A percentile compares a stretch with the other conserved stretches of the same genome.
These are phyloP conservation scores for Onygenales sp. DNA, from an alignment of 2,329 filamentous ascomycete species.

Conservation along the genomic window DNA sequence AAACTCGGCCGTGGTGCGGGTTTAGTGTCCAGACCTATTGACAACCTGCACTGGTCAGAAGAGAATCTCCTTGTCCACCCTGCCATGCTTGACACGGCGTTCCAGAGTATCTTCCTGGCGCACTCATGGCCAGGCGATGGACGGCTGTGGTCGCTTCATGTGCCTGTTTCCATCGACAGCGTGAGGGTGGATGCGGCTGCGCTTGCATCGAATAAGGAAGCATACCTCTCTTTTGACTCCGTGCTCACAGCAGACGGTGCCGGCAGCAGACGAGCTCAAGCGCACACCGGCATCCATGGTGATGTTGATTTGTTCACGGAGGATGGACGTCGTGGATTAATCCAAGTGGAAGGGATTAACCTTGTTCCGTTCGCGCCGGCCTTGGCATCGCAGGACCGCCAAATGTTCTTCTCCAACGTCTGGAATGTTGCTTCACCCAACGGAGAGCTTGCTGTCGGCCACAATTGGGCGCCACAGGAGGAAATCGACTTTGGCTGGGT, in stretches of 20 bases:
- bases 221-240: conserved; percentile 12
- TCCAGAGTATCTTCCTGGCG: conserved; percentile 13
- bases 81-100: conserved; percentile 12
- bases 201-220: neutral
- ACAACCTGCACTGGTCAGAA: neutral
- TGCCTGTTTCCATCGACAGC: conserved; percentile 9
- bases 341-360: conserved; percentile 9
- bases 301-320: conserved; percentile 16
- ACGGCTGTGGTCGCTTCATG: conserved; percentile 10
- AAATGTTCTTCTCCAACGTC: conserved; percentile 2
- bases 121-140: conserved; percentile 12
- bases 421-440: conserved; percentile 3
- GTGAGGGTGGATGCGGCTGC: neutral
- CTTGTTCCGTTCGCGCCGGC: conserved; percentile 7
- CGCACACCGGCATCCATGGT: conserved; percentile 11
- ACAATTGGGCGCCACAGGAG: neutral
- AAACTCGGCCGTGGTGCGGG: conserved; percentile 7
- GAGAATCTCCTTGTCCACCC: conserved; percentile 11
- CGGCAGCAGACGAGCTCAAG: conserved; percentile 2
- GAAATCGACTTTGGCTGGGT: conserved; percentile 2
- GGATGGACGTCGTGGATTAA: conserved; percentile 7
- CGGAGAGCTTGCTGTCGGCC: neutral
- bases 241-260: conserved; percentile 10
- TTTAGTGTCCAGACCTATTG: neutral
- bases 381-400: conserved; percentile 4